Evolutionary conservation across 208 protist genomes (phyloP).

Genomic region (Trypanosoma lewisi): DNA sequence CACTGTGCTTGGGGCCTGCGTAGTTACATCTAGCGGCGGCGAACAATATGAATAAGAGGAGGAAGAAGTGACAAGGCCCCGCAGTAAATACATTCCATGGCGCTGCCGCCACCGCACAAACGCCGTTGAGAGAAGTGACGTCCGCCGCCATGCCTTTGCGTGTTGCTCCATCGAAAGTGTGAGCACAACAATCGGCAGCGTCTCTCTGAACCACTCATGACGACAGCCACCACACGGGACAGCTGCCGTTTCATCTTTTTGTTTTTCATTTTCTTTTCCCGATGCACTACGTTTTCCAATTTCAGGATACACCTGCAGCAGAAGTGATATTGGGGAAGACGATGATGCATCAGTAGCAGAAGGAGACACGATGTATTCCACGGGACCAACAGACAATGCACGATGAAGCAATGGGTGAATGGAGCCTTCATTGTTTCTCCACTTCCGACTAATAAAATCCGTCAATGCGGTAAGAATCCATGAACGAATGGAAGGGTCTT

Average conservation of each 20-base stretch:
- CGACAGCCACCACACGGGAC: conserved; percentile 49
- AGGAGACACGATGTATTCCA: background rate
- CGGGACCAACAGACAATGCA: conserved; percentile 6
- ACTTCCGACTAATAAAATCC: conserved; percentile 21
- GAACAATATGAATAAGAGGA: too few species aligned
- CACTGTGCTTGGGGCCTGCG: conserved; percentile 18
- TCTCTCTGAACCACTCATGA: conserved; percentile 62
- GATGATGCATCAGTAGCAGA: background rate
- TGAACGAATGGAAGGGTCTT: conserved; percentile 6
- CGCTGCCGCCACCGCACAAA: conserved; percentile 50
- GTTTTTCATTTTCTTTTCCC: conserved; percentile 5
- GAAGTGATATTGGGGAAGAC: conserved; percentile 12
- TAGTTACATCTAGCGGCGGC: conserved; percentile 11
- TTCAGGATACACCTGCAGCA: conserved; percentile 37
- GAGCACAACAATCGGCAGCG: conserved; percentile 44
- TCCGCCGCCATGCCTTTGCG: conserved; percentile 31
- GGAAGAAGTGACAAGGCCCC: conserved; percentile 1
- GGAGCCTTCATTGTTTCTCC: background rate
- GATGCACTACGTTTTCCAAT: background rate
- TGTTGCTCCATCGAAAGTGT: conserved; percentile 35
- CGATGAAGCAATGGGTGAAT: conserved; percentile 11
- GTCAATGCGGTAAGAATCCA: conserved; percentile 15
- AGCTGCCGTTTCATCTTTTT: too few species aligned
- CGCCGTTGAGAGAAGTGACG: conserved; percentile 13
- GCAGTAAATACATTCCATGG: conserved; percentile 50